phyloP scores from a whole-genome alignment of 2,329 filamentous ascomycete species.

The Phialophora verrucosa region DNA sequence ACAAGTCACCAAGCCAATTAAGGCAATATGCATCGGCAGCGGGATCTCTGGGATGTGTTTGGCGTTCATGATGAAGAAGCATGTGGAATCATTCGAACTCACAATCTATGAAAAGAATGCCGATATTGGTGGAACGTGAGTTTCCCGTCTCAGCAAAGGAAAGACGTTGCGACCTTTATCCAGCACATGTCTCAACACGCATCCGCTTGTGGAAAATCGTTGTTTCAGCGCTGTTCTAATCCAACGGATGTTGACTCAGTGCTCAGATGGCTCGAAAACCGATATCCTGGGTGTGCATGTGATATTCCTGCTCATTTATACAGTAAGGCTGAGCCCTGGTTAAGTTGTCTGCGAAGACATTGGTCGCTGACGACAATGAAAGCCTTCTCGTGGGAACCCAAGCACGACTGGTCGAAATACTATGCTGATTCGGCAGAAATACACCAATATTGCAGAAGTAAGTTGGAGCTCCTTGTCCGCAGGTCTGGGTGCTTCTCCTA shows the following conservation, averaged over 20 bases:
- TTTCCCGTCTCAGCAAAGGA: too few relatives aligned
- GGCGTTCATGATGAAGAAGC: conserved; percentile 28
- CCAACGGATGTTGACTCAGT: background rate
- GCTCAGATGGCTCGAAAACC: conserved; percentile 45
- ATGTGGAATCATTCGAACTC: conserved; percentile 43
- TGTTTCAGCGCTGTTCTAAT: too few relatives aligned
- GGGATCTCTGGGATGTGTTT: conserved; percentile 26
- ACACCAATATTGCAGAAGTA: conserved; percentile 37
- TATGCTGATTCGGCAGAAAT: conserved; percentile 41
- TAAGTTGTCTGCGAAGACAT: background rate
- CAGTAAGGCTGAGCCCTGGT: background rate
- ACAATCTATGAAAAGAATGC: conserved; percentile 51
- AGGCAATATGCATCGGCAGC: conserved; percentile 32
- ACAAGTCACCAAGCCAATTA: conserved; percentile 6
- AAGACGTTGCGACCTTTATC: too few relatives aligned
- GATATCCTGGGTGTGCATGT: conserved; percentile 43
- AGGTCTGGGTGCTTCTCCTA: too few relatives aligned
- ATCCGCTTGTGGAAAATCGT: too few relatives aligned
- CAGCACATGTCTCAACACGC: too few relatives aligned
- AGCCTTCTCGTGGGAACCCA: conserved; percentile 35
- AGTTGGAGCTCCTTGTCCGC: background rate
- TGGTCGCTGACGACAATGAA: background rate
- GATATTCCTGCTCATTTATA: conserved; percentile 20
- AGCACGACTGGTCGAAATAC: conserved; percentile 35
- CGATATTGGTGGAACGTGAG: conserved; percentile 49